phyloP scores from a whole-genome alignment of 345 rosid genomes.

The Tarenaya hassleriana region DNA sequence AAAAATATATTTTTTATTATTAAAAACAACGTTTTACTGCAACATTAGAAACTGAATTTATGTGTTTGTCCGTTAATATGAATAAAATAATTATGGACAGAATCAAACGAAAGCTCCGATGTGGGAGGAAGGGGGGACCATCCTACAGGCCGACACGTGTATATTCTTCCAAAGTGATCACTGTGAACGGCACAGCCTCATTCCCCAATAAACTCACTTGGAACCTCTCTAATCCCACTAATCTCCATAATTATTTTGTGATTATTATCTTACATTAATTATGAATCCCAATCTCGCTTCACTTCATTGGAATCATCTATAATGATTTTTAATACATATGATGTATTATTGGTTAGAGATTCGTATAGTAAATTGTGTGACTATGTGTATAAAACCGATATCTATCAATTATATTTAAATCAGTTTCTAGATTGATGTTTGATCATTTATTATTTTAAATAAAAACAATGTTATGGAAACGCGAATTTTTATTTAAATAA shows the following conservation, averaged over 20 bases:
- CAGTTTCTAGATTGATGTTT: slow-evolving; percentile 16
- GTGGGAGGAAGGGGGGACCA: slow-evolving; percentile 31
- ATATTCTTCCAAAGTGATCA: slow-evolving; percentile 24
- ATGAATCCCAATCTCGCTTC: slow-evolving; percentile 22
- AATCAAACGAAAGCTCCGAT: slow-evolving; percentile 30
- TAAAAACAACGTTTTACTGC: too few species aligned
- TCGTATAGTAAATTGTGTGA: slow-evolving; percentile 11
- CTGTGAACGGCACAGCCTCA: too few species aligned
- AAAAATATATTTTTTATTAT: too few species aligned
- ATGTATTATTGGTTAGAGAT: slow-evolving; percentile 15
- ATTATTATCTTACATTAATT: slow-evolving; percentile 8
- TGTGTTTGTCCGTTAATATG: not conserved
- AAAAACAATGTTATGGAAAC: not conserved
- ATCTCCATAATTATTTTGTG: slow-evolving; percentile 23
- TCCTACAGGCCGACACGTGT: slow-evolving; percentile 20
- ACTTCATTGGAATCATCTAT: slow-evolving; percentile 28
- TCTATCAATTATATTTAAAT: slow-evolving; percentile 13
- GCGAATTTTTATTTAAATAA: too few species aligned
- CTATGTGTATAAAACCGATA: slow-evolving; percentile 13
- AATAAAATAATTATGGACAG: slow-evolving; percentile 14
- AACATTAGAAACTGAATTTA: too few species aligned
- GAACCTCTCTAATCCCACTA: slow-evolving; percentile 21
- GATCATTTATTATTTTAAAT: slow-evolving; percentile 7
- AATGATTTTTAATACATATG: too few species aligned
- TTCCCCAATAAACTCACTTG: slow-evolving; percentile 16